These are phyloP conservation scores for Seiridium unicorne DNA, from an alignment of 2,329 filamentous ascomycete genomes.

Conservation along the genomic window DNA sequence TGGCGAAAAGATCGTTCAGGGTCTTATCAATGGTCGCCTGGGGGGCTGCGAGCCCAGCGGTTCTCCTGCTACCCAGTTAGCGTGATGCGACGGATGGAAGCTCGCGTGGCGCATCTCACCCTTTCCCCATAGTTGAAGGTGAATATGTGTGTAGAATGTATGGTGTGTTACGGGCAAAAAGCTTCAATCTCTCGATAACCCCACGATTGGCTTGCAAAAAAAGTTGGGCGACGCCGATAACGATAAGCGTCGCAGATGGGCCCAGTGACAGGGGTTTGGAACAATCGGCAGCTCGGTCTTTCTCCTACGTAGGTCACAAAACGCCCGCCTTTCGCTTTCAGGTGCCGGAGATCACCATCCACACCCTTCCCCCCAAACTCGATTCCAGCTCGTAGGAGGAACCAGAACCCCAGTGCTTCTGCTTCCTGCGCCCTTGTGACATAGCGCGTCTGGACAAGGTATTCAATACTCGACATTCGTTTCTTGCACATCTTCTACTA, in stretches of 20 bases:
- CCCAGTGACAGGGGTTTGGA: neutral
- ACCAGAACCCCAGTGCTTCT: neutral
- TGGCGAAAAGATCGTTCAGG: conserved; percentile 5
- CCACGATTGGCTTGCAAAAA: conserved; percentile 1
- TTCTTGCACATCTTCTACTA: neutral
- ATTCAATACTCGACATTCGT: neutral
- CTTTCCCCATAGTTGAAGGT: conserved; percentile 4
- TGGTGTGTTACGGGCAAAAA: neutral
- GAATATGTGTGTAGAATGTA: neutral
- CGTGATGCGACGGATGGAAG: neutral
- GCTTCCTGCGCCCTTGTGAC: neutral
- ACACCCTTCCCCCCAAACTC: neutral
- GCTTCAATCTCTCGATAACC: conserved; percentile 2
- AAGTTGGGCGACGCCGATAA: conserved; percentile 1
- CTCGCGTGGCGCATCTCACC: neutral
- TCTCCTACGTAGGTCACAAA: neutral
- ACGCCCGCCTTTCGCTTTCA: conserved; percentile 6
- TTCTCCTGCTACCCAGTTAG: neutral
- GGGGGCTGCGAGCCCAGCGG: neutral
- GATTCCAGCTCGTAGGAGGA: neutral
- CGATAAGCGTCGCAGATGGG: neutral
- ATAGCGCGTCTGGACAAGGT: neutral
- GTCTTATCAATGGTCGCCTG: conserved; percentile 7
- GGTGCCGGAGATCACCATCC: neutral
- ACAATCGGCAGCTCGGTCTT: conserved; percentile 1